Evolutionary conservation across 768 basidiomycete species (phyloP), one percentile per base, ranked within the genome.

Genomic region (Hericium rajendrae): DNA sequence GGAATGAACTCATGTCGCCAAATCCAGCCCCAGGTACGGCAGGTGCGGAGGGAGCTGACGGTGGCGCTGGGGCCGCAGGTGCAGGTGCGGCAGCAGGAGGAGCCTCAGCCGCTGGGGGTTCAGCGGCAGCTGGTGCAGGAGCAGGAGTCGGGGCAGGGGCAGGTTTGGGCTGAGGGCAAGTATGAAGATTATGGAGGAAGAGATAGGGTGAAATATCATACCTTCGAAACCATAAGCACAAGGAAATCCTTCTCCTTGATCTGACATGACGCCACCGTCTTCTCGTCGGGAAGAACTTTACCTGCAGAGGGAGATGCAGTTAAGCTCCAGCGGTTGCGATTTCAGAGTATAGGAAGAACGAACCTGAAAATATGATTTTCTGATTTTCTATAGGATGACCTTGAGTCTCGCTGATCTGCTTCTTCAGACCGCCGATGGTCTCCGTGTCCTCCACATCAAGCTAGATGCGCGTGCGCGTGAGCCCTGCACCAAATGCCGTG

Each of bases 191-290:
- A 16, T 32, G 13, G 18, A 38, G 39, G 24, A 10, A 13, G 20
- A 22, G 48, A 10, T 3, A 4, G 49, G 16, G 2, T 15, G 16
- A 40, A 37, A 49, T n/a, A 16, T 65, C 74, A 53, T 60, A 94
- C 94, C 84, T 97, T 98, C 53, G 93, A 83, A 38, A 97, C 91
- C 95, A 98, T 99, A 46, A 99, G 83, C n/a, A 99, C 97, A 59
- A 98, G 75, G 75, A 99, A 99, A 71, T 97, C 95, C 76, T 97
- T 98, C 73, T 98, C 95, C 75, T 97, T 94, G 77, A 98, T 90
- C 55, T 87, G 83, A 66, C 87, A 89, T 49, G 88, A 86, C 64
- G 81, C 88, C 38, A 99, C 80, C 2, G 87, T 88, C 76, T 94
- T 94, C 58, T 84, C 82, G 70, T 99, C 94, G 10, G 82, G 68